These are phyloP conservation scores for Eremothecium gossypii DNA, from an alignment of 1,139 yeast species.

Conservation along the genomic window DNA sequence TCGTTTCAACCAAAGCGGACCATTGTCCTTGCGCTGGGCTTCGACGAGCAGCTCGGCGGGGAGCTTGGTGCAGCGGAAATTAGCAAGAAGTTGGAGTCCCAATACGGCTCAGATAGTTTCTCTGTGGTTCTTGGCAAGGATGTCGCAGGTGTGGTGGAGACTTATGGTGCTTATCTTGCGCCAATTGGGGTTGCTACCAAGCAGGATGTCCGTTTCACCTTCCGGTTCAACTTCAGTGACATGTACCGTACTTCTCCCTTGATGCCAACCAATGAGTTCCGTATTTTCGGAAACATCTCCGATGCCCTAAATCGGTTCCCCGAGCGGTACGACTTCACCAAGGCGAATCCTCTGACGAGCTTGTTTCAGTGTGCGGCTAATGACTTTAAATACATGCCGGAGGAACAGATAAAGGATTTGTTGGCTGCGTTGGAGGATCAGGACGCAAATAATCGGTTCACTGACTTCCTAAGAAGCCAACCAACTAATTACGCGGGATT, in stretches of 20 bases:
- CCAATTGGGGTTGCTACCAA: slow-evolving; percentile 25
- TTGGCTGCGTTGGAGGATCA: slow-evolving; percentile 36
- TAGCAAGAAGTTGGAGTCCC: slow-evolving; percentile 33
- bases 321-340: slow-evolving; percentile 35
- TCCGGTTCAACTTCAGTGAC: slow-evolving; percentile 45
- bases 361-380: slow-evolving; percentile 42
- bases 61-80: slow-evolving; percentile 41
- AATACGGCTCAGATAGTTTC: slow-evolving; percentile 43
- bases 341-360: slow-evolving; percentile 39
- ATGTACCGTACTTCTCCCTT: slow-evolving; percentile 62
- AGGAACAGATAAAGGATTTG: slow-evolving; percentile 29
- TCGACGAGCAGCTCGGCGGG: slow-evolving; percentile 58
- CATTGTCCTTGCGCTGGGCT: slow-evolving; percentile 47
- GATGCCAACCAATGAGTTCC: slow-evolving; percentile 55
- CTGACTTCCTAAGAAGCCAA: slow-evolving; percentile 28
- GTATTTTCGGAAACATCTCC: slow-evolving; percentile 43
- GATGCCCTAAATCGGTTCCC: slow-evolving; percentile 38
- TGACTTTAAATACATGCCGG: slow-evolving; percentile 28
- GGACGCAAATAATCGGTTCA: slow-evolving; percentile 36
- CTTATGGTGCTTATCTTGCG: slow-evolving; percentile 22
- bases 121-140: slow-evolving; percentile 56
- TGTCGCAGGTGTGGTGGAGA: slow-evolving; percentile 24
- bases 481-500: slow-evolving; percentile 30
- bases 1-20: slow-evolving; percentile 42
- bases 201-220: slow-evolving; percentile 36